phyloP scores from a whole-genome alignment of 306 rosid species.

The Aeschynomene evenia region DNA sequence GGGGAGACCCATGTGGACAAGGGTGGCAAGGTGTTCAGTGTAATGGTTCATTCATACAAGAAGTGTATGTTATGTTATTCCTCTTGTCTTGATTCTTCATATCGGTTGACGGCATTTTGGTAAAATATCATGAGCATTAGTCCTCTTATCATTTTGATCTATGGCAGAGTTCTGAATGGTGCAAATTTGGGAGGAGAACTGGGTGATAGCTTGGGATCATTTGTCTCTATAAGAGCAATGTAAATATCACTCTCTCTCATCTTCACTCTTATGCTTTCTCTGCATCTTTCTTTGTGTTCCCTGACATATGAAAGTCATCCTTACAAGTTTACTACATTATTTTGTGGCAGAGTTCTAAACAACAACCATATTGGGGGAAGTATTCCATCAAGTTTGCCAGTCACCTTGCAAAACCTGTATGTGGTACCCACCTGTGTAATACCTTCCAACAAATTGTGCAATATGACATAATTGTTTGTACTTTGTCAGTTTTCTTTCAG shows the following conservation, averaged over 20 bases:
- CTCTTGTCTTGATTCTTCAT: slow-evolving; percentile 16
- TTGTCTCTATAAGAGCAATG: slow-evolving; percentile 66
- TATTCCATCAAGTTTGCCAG: slow-evolving; percentile 81
- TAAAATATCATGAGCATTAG: slow-evolving; percentile 1
- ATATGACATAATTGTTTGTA: slow-evolving; percentile 39
- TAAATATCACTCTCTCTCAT: slow-evolving; percentile 41
- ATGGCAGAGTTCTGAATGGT: slow-evolving; percentile 61
- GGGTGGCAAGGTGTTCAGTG: slow-evolving; percentile 92
- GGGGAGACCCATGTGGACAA: slow-evolving; percentile 92
- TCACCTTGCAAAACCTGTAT: slow-evolving; percentile 70
- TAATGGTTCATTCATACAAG: slow-evolving; percentile 54
- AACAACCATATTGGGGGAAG: slow-evolving; percentile 89
- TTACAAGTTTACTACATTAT: slow-evolving; percentile 31
- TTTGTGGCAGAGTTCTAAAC: slow-evolving; percentile 70
- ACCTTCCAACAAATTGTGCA: slow-evolving; percentile 26
- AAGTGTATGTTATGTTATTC: slow-evolving; percentile 55
- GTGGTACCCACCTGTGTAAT: slow-evolving; percentile 36
- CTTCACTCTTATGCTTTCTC: slow-evolving; percentile 19
- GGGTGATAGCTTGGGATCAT: slow-evolving; percentile 64
- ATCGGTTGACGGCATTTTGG: not conserved
- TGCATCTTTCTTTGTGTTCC: slow-evolving; percentile 1
- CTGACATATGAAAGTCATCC: not conserved
- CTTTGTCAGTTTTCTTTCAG: slow-evolving; percentile 88
- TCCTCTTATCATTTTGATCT: slow-evolving; percentile 31
- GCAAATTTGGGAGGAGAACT: slow-evolving; percentile 91